Percentiles rank a stretch among this genome's conserved stretches.
These are phyloP conservation scores for Saccharomycopsis schoenii DNA, from an alignment of 805 yeast genomes.

Conservation along the genomic window DNA sequence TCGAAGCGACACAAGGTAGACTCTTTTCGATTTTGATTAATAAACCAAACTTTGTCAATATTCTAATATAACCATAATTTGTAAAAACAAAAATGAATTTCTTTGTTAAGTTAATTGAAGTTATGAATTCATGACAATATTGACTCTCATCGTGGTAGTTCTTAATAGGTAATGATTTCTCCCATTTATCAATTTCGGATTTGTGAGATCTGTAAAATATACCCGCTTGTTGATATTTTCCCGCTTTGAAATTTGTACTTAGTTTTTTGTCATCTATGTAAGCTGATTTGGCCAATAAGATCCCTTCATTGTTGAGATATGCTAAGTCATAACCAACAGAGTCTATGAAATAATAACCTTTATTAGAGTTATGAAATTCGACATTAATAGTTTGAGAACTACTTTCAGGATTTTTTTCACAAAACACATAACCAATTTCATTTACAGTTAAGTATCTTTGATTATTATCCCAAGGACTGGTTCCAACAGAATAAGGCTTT, in stretches of 20 bases:
- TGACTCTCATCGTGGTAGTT: constrained; percentile 11
- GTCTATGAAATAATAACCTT: constrained; percentile 83
- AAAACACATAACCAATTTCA: constrained; percentile 66
- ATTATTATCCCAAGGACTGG: constrained; percentile 68
- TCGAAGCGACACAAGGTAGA: constrained; percentile 61
- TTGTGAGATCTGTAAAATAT: constrained; percentile 64
- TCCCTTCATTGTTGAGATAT: constrained; percentile 56
- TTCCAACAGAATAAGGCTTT: constrained; percentile 74
- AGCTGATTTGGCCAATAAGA: constrained; percentile 47
- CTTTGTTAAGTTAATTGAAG: constrained; percentile 58
- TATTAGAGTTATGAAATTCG: constrained; percentile 61
- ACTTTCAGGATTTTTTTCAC: constrained; percentile 44
- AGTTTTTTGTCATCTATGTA: constrained; percentile 23
- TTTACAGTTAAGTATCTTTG: constrained; percentile 77
- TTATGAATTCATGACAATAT: constrained; percentile 45
- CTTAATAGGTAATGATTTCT: constrained; percentile 42
- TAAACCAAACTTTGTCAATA: constrained; percentile 63
- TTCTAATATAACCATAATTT: constrained; percentile 62
- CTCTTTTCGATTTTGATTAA: constrained; percentile 60
- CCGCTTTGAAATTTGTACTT: constrained; percentile 8
- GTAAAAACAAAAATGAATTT: constrained; percentile 60
- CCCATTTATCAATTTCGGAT: constrained; percentile 61
- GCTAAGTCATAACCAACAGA: constrained; percentile 63
- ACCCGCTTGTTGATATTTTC: constrained; percentile 27
- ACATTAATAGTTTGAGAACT: constrained; percentile 65